Conservation (phyloP, 2,329 filamentous ascomycete genomes). For the Hymenoscyphus fraxineus region DNA sequence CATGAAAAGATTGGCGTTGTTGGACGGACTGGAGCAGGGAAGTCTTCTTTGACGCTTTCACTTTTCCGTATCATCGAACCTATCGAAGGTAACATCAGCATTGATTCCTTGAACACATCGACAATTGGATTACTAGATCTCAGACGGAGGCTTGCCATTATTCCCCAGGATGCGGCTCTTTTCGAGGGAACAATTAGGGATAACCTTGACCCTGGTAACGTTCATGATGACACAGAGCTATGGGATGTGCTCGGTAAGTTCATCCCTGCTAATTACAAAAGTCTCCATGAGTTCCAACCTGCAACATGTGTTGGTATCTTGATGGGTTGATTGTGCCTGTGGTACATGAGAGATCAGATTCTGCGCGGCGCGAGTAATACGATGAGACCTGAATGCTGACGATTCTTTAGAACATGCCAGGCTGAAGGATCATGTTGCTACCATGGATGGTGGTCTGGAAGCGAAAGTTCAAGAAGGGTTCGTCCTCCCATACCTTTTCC, state of each 20-base stretch:
- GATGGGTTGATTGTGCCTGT: slow-evolving; percentile 18
- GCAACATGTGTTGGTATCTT: slow-evolving; percentile 12
- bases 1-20: slow-evolving; percentile 98
- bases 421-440: slow-evolving; percentile 81
- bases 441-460: slow-evolving; percentile 86
- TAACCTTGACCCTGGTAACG: slow-evolving; percentile 90
- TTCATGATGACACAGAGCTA: slow-evolving; percentile 93
- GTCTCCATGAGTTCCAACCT: slow-evolving; percentile 9
- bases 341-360: slow-evolving; percentile 28
- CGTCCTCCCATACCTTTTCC: slow-evolving; percentile 38
- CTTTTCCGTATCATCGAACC: slow-evolving; percentile 96
- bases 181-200: slow-evolving; percentile 93
- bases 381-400: slow-evolving; percentile 38
- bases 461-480: slow-evolving; percentile 91
- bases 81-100: slow-evolving; percentile 74
- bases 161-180: slow-evolving; percentile 93
- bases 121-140: slow-evolving; percentile 87
- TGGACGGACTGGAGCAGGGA: slow-evolving; percentile 51
- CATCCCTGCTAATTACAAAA: slow-evolving; percentile 4
- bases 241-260: slow-evolving; percentile 88
- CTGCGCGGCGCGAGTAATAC: slow-evolving; percentile 27
- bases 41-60: slow-evolving; percentile 59
- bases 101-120: slow-evolving; percentile 86
- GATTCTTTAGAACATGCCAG: slow-evolving; percentile 73
- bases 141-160: slow-evolving; percentile 86